Conservation (phyloP, 768 basidiomycete species). For the Agaricus sinodeliciosus region DNA sequence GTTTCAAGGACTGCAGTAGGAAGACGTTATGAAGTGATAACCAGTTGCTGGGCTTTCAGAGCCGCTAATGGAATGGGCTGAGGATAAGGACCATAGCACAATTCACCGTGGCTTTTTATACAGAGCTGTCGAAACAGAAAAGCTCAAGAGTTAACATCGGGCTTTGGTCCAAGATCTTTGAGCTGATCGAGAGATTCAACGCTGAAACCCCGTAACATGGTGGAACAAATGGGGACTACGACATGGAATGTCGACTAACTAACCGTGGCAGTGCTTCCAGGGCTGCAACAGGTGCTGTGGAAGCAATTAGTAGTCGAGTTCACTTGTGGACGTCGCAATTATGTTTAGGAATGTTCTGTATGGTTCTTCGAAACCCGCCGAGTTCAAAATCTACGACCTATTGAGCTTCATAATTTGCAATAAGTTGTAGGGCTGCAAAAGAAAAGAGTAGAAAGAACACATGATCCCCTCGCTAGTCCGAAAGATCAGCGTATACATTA, state of each 20-base stretch:
- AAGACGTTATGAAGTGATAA: neutral
- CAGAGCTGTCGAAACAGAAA: neutral
- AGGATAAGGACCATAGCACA: neutral
- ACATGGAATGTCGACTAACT: constrained; percentile 1
- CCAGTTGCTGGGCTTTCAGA: no score
- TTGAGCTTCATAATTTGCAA: neutral
- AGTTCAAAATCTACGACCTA: neutral
- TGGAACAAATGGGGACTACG: neutral
- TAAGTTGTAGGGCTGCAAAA: neutral
- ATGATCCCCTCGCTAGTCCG: neutral
- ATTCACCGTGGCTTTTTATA: constrained; percentile 1
- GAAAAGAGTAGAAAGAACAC: no score
- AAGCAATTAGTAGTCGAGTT: no score
- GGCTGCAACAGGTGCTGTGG: neutral
- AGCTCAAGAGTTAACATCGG: neutral
- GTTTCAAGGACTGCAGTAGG: neutral
- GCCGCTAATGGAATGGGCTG: neutral
- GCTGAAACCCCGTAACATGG: neutral
- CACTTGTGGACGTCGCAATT: no score
- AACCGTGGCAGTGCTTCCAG: neutral
- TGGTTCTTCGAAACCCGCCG: no score
- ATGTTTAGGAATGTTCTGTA: no score
- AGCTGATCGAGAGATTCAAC: neutral
- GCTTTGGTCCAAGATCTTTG: neutral
- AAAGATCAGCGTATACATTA: neutral